Evolutionary conservation across 176 grass and related monocot species (phyloP).

Genomic region (Thalia dealbata): DNA sequence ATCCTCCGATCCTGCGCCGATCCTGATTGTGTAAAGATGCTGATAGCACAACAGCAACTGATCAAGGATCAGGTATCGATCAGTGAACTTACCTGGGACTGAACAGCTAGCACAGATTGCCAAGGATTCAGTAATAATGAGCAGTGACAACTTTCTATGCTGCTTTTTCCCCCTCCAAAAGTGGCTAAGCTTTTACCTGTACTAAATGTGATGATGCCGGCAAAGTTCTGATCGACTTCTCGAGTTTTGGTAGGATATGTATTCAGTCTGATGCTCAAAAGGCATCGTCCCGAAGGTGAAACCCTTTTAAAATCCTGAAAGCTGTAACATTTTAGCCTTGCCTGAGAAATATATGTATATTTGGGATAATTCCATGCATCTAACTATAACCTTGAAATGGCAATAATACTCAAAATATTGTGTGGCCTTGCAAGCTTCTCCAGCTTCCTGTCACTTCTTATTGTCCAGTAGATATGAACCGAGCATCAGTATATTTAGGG

Average conservation of each 20-base stretch:
- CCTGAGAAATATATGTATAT: conserved; percentile 12
- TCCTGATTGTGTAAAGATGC: neutral
- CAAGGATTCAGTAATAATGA: neutral
- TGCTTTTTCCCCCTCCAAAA: neutral
- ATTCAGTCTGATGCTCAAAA: neutral
- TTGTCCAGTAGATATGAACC: neutral
- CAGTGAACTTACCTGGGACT: neutral
- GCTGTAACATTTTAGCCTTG: neutral
- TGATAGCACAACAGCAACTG: neutral
- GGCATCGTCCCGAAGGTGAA: neutral
- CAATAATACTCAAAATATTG: neutral
- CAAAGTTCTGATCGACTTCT: neutral
- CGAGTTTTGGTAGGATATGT: neutral
- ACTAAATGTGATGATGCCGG: neutral
- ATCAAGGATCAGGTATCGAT: neutral
- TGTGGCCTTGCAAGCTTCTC: neutral
- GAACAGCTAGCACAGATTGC: neutral
- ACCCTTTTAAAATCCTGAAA: neutral
- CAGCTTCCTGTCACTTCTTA: neutral
- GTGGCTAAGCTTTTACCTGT: neutral
- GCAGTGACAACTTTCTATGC: neutral
- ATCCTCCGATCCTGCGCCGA: conserved; percentile 33
- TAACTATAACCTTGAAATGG: neutral
- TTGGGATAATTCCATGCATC: neutral
- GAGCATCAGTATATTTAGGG: no score